These are phyloP conservation scores for Chlorella sp. DNA, from an alignment of 139 green algal species.

Conservation along the genomic window DNA sequence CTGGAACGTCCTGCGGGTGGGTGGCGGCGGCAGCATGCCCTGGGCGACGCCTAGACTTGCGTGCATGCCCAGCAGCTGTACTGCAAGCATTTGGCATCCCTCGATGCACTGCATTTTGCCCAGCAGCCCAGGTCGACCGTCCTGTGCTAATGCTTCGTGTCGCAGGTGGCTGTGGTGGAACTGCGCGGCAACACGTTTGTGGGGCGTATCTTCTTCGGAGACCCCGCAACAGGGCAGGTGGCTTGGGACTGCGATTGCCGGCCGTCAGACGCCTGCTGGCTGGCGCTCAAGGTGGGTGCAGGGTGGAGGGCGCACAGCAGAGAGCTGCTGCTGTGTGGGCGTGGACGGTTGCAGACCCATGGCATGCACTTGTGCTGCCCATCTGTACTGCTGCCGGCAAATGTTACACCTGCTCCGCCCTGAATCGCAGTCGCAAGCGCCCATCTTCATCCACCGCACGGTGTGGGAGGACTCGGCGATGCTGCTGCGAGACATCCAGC, in stretches of 20 bases:
- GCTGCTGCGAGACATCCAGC: constrained; percentile 37
- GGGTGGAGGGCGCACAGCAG: too few species aligned
- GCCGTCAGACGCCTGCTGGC: constrained; percentile 73
- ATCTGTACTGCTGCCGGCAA: too few species aligned
- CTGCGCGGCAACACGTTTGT: constrained; percentile 53
- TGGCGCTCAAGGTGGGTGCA: constrained; percentile 65
- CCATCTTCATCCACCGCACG: constrained; percentile 58
- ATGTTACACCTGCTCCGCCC: not conserved
- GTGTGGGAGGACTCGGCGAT: constrained; percentile 61
- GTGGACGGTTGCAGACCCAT: too few species aligned
- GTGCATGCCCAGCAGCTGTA: too few species aligned
- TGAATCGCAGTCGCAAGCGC: constrained; percentile 33
- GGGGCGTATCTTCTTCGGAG: constrained; percentile 79
- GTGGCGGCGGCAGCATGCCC: too few species aligned
- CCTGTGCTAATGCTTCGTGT: too few species aligned
- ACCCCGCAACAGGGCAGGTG: constrained; percentile 62
- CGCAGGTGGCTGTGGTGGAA: constrained; percentile 66
- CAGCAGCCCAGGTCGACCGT: too few species aligned
- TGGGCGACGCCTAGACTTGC: too few species aligned
- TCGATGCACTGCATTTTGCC: too few species aligned
- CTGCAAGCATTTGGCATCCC: too few species aligned
- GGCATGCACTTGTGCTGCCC: too few species aligned
- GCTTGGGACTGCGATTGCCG: constrained; percentile 83
- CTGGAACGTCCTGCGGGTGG: constrained; percentile 68
- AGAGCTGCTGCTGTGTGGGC: too few species aligned